Evolutionary conservation across 352 stramenopile genomes (phyloP).

Genomic region (Globisporangium paroecandrum): DNA sequence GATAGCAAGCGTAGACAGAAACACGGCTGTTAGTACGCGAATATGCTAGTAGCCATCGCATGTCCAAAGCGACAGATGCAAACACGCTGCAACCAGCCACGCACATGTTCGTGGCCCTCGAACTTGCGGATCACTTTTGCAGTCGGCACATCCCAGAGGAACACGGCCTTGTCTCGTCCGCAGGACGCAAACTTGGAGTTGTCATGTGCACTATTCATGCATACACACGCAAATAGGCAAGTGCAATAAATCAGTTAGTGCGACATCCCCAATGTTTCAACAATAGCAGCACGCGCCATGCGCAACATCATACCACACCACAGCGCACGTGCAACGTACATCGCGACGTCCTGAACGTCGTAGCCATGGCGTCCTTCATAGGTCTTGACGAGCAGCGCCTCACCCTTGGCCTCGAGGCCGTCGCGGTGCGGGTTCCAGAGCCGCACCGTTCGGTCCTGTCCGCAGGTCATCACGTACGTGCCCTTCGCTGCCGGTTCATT

Average conservation of each 20-base stretch:
- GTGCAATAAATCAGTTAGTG: not conserved
- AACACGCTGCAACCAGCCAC: slow-evolving; percentile 7
- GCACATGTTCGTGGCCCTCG: slow-evolving; percentile 78
- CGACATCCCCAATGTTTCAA: not conserved
- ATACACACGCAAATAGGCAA: not conserved
- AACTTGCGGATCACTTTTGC: slow-evolving; percentile 86
- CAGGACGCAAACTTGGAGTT: slow-evolving; percentile 87
- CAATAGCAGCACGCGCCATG: not conserved
- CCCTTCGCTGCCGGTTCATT: slow-evolving; percentile 56
- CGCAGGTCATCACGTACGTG: slow-evolving; percentile 88
- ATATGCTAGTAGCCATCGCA: not conserved
- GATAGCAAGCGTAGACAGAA: not conserved
- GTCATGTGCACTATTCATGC: slow-evolving; percentile 54
- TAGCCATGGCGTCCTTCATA: slow-evolving; percentile 87
- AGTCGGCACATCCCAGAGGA: slow-evolving; percentile 88
- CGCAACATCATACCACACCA: not conserved
- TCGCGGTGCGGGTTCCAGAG: slow-evolving; percentile 88
- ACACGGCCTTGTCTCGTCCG: slow-evolving; percentile 81
- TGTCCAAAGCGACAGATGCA: not conserved
- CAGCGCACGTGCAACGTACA: slow-evolving; percentile 37
- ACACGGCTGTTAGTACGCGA: not conserved
- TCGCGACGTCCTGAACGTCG: slow-evolving; percentile 87
- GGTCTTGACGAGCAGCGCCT: slow-evolving; percentile 81
- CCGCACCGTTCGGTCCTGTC: slow-evolving; percentile 82
- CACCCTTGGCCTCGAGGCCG: slow-evolving; percentile 41